phyloP scores from a whole-genome alignment of 1,284 basidiomycete genomes.

The Cutaneotrichosporon curvatum region DNA sequence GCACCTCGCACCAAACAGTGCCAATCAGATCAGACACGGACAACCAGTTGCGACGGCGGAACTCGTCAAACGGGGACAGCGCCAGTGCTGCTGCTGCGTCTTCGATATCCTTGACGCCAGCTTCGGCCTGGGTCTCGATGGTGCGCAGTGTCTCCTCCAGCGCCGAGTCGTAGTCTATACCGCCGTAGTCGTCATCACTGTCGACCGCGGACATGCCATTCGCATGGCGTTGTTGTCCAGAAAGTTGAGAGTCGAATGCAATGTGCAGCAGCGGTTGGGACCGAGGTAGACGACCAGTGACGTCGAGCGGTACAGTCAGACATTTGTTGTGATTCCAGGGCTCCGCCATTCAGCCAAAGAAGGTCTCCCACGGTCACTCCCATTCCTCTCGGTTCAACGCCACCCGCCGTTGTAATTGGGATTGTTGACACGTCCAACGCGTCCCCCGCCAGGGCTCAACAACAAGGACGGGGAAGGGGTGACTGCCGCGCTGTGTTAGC shows the following conservation, averaged over 20 bases:
- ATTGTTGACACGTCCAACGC: no score
- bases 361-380: neutral
- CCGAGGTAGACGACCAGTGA: no score
- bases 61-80: conserved; percentile 28
- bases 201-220: neutral
- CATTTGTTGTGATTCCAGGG: conserved; percentile 8
- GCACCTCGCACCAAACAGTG: conserved; percentile 51
- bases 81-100: conserved; percentile 7
- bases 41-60: conserved; percentile 36
- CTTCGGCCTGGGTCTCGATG: conserved; percentile 12
- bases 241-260: neutral
- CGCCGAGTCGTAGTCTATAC: conserved; percentile 24
- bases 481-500: no score
- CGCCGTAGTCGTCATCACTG: conserved; percentile 24
- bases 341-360: neutral
- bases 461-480: no score
- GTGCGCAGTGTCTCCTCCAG: conserved; percentile 23
- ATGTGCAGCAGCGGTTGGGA: no score
- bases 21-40: conserved; percentile 52
- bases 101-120: conserved; percentile 19
- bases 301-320: no score
- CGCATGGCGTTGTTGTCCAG: neutral
- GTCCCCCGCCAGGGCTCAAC: no score
- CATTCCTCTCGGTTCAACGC: no score
- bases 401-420: no score